Conservation (phyloP, 2,329 filamentous ascomycete genomes). For the Arachnopeziza araneosa region DNA sequence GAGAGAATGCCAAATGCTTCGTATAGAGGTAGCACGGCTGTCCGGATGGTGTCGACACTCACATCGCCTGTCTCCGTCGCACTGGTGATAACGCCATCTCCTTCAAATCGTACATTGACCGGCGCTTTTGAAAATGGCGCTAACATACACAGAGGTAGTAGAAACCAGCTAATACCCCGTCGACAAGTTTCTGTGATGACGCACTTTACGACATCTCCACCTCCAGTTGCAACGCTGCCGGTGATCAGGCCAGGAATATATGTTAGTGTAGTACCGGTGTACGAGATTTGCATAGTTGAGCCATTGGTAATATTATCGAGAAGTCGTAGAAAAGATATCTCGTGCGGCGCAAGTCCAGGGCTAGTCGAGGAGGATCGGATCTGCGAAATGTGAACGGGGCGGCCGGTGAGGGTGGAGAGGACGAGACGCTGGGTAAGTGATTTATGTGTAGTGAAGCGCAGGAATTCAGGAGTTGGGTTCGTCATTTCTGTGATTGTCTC, state of each 20-base stretch:
- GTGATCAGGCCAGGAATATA: constrained; percentile 92
- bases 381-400: constrained; percentile 84
- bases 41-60: constrained; percentile 88
- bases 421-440: constrained; percentile 79
- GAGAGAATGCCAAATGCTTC: constrained; percentile 79
- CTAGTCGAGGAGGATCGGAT: constrained; percentile 85
- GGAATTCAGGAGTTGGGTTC: constrained; percentile 36
- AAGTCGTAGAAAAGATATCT: constrained; percentile 92
- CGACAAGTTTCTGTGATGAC: constrained; percentile 70
- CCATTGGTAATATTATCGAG: constrained; percentile 95
- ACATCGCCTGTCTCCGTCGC: constrained; percentile 80
- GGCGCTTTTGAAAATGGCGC: constrained; percentile 90
- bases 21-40: constrained; percentile 84
- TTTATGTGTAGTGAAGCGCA: constrained; percentile 80
- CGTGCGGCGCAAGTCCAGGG: constrained; percentile 84
- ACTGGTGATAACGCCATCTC: constrained; percentile 87
- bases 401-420: constrained; percentile 85
- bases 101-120: constrained; percentile 84
- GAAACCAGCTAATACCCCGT: constrained; percentile 84
- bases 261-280: constrained; percentile 87
- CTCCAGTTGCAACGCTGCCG: constrained; percentile 70
- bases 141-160: constrained; percentile 81
- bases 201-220: constrained; percentile 69
- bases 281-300: constrained; percentile 89
- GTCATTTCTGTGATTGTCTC: constrained; percentile 21